These are phyloP conservation scores for Aureobasidium musti DNA, from an alignment of 2,329 filamentous ascomycete genomes.

Conservation along the genomic window DNA sequence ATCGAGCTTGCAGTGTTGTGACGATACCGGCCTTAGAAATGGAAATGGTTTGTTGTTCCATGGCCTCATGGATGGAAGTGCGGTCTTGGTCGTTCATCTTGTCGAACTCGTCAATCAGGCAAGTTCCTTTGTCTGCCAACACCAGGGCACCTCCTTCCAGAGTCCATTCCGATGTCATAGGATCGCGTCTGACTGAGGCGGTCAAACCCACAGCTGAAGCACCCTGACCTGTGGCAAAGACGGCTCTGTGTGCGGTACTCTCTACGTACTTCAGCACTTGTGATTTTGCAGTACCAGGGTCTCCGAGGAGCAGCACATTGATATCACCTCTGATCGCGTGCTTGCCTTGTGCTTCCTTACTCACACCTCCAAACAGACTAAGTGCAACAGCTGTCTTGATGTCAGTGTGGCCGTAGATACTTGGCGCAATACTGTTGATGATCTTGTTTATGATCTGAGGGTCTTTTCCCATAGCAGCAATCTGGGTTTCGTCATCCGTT, in stretches of 20 bases:
- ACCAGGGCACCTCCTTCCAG: conserved; percentile 94
- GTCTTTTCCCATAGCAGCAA: conserved; percentile 83
- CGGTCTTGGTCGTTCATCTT: conserved; percentile 99
- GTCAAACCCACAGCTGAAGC: conserved; percentile 97
- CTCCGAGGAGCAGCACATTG: conserved; percentile 93
- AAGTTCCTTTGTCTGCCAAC: conserved; percentile 90
- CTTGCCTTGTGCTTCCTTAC: conserved; percentile 83
- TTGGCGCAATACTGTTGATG: conserved; percentile 88
- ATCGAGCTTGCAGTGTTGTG: conserved; percentile 92
- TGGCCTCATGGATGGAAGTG: conserved; percentile 98
- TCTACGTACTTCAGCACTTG: conserved; percentile 97
- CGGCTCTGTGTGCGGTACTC: conserved; percentile 93
- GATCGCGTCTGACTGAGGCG: conserved; percentile 91
- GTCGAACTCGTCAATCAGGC: conserved; percentile 98
- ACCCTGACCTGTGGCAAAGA: conserved; percentile 97
- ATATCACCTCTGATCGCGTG: conserved; percentile 96
- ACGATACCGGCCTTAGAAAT: conserved; percentile 99
- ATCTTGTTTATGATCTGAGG: conserved; percentile 92
- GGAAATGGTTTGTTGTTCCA: conserved; percentile 99
- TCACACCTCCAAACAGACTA: conserved; percentile 91
- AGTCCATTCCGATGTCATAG: conserved; percentile 95
- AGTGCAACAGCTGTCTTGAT: conserved; percentile 96
- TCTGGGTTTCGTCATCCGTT: conserved; percentile 90
- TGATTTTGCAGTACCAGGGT: conserved; percentile 96
- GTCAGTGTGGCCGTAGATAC: conserved; percentile 94